Base-by-base conservation (phyloP, 2,329 filamentous ascomycete genomes). In the Phaeosphaeria sp. region DNA sequence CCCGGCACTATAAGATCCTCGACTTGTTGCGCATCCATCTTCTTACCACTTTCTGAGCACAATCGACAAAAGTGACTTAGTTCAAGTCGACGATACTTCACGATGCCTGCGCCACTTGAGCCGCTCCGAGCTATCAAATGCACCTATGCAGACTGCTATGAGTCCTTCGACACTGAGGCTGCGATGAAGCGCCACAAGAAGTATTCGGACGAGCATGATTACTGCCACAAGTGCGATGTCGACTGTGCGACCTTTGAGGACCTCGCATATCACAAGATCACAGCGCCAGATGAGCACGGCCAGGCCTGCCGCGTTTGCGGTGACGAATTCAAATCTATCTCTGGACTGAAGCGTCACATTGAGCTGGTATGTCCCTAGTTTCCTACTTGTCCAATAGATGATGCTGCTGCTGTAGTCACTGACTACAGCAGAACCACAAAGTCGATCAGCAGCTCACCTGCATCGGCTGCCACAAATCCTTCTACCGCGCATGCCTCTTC, bases 231-330 rank as follows among this genome's bases (percentile, higher is more conserved):
- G 52, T 83, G 81, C 68, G 70, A 82, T 41, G 62, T 71, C 30
- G 72, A 85, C 64, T 85, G 81, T 55, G 68, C 75, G 1, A 74
- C 78, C 11, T 81, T 79, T 46, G 79, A 81, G 33, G 73, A 76
- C 2, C 69, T 81, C 2, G 74, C 81, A 7, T 67, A 78, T n/a
- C 84, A 86, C 72, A 84, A 84, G 64, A 69, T 71, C 11, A 65
- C 60, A 44, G 57, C 63, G 7, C 73, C 75, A 1, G 64, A 72
- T 51, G 67, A 76, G 2, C 79, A 77, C 27, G 82, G 85, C 59
- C 81, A 84, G 46, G 80, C 80, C 50, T 89, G 86, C 68, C 82
- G 84, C 13, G 77, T 86, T 43, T 88, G 86, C 52, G 83, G 82
- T 13, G 69, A 80, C 9, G 84, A 87, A 43, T 87, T 86, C 72